These are phyloP conservation scores for Paecilomyces sp. DNA, from an alignment of 2,329 filamentous ascomycete species.

Conservation along the genomic window DNA sequence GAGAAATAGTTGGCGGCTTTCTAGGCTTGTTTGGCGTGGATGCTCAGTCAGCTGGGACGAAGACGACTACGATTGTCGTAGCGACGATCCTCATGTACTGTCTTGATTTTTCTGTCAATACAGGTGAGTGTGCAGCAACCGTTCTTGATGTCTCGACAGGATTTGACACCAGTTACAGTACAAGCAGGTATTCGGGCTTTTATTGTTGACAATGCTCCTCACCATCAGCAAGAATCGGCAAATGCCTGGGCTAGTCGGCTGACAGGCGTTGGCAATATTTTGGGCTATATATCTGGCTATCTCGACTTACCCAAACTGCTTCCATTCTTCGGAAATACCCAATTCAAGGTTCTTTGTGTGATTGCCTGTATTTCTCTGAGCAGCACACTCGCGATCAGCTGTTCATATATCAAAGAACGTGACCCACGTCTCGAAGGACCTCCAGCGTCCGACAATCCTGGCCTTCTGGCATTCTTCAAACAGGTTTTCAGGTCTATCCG, in stretches of 20 bases:
- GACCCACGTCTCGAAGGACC: conserved; percentile 69
- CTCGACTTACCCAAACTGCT: conserved; percentile 67
- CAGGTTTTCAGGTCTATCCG: conserved; percentile 70
- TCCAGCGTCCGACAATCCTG: conserved; percentile 52
- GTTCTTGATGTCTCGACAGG: not conserved
- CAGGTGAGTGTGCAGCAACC: conserved; percentile 46
- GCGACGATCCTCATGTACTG: conserved; percentile 85
- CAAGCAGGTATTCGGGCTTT: conserved; percentile 88
- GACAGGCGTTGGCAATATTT: conserved; percentile 80
- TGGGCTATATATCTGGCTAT: conserved; percentile 84
- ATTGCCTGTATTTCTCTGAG: conserved; percentile 71
- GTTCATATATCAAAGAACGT: conserved; percentile 63
- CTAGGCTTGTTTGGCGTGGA: conserved; percentile 65
- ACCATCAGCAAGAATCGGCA: conserved; percentile 86
- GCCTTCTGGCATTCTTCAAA: conserved; percentile 71
- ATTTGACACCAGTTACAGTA: conserved; percentile 42
- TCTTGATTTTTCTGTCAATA: conserved; percentile 92
- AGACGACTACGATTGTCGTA: conserved; percentile 61
- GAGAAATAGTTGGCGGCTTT: conserved; percentile 62
- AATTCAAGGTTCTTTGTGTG: conserved; percentile 88
- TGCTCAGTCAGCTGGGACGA: conserved; percentile 57
- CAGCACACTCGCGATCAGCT: conserved; percentile 64
- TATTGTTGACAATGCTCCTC: conserved; percentile 86
- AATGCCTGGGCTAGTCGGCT: conserved; percentile 92
- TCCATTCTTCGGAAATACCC: conserved; percentile 75